phyloP scores from a whole-genome alignment of 2,329 filamentous ascomycete species.

The Daldinia sp. region DNA sequence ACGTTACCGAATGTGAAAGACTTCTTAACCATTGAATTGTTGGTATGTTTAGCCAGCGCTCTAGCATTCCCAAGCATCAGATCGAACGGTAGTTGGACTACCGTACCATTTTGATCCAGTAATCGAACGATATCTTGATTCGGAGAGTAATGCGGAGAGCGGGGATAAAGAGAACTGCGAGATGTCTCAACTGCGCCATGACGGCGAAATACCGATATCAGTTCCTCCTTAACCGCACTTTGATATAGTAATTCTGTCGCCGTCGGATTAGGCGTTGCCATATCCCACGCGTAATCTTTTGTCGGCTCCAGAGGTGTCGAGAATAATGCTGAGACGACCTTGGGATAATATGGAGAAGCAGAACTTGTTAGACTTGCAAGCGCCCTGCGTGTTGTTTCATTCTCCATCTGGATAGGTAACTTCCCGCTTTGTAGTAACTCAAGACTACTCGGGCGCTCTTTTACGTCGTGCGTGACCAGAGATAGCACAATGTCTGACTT shows the following conservation, averaged over 20 bases:
- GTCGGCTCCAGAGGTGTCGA: conserved; percentile 77
- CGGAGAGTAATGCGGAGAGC: conserved; percentile 77
- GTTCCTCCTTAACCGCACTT: conserved; percentile 74
- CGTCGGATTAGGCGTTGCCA: conserved; percentile 64
- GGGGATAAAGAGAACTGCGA: conserved; percentile 80
- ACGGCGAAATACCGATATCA: conserved; percentile 81
- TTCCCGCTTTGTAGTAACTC: conserved; percentile 87
- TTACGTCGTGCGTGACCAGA: conserved; percentile 82
- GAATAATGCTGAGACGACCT: conserved; percentile 88
- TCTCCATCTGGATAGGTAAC: conserved; percentile 89
- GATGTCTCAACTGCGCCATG: conserved; percentile 88
- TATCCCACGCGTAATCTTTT: conserved; percentile 83
- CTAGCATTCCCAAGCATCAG: conserved; percentile 89
- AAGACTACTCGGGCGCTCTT: conserved; percentile 80
- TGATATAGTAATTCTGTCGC: conserved; percentile 73
- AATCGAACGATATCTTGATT: conserved; percentile 76
- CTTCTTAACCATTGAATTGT: conserved; percentile 70
- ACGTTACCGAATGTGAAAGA: conserved; percentile 89
- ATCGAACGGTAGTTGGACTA: conserved; percentile 94
- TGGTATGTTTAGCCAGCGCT: conserved; percentile 75
- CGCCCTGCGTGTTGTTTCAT: conserved; percentile 85
- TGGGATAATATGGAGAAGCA: conserved; percentile 86
- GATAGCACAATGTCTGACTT: conserved; percentile 82
- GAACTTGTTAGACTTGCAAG: conserved; percentile 83
- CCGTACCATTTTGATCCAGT: conserved; percentile 82